Evolutionary conservation across 2,329 filamentous ascomycete genomes (phyloP).

Genomic region (Pseudocercospora vitis): DNA sequence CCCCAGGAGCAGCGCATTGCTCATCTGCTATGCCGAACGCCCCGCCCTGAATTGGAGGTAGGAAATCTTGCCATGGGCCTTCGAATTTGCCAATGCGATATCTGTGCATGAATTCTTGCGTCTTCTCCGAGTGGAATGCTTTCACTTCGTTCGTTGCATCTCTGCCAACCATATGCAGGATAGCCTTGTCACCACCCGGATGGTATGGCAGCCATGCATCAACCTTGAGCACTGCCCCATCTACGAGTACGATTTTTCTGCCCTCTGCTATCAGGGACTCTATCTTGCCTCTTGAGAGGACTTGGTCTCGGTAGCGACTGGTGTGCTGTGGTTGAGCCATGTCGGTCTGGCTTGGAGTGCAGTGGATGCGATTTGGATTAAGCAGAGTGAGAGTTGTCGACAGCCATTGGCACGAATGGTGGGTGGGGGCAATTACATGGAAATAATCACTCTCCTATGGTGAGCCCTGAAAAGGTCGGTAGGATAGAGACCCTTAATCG

Average conservation of each 20-base stretch:
- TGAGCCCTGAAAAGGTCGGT: too few relatives aligned
- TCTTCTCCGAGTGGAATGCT: conserved; percentile 85
- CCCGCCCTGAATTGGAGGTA: conserved; percentile 89
- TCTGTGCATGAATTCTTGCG: conserved; percentile 71
- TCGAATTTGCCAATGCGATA: conserved; percentile 83
- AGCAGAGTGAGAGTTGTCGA: neutral
- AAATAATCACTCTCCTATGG: too few relatives aligned
- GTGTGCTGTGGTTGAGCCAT: conserved; percentile 23
- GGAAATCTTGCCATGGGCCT: conserved; percentile 81
- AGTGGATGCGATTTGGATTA: neutral
- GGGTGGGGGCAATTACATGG: too few relatives aligned
- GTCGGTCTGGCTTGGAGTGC: neutral
- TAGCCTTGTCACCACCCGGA: conserved; percentile 87
- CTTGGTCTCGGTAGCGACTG: conserved; percentile 27
- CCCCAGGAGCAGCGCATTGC: conserved; percentile 15
- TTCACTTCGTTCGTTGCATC: conserved; percentile 86
- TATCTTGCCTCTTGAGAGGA: conserved; percentile 47
- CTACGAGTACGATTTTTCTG: conserved; percentile 74
- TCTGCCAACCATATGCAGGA: conserved; percentile 76
- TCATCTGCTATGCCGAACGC: conserved; percentile 60
- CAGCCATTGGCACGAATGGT: conserved; percentile 1
- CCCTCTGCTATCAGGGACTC: conserved; percentile 84
- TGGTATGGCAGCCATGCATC: conserved; percentile 89
- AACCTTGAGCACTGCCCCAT: conserved; percentile 78
- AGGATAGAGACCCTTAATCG: conserved; percentile 1